Conservation (phyloP, 1,139 yeast genomes). For the Geotrichum reessii region DNA sequence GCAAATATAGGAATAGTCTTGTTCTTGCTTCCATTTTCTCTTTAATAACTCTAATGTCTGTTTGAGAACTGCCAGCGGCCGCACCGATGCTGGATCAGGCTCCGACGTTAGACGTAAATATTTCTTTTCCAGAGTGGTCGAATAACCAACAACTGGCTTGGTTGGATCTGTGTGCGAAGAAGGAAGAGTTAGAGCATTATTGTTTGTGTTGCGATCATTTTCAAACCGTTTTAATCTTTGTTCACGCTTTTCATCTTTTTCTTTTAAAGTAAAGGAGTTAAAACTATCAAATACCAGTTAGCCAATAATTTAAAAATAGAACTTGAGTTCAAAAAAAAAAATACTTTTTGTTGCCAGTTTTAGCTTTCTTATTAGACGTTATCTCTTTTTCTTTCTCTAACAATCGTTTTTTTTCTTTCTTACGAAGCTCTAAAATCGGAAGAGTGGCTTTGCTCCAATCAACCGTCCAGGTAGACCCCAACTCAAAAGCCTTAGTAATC, state of each 20-base stretch:
- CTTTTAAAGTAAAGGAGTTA: slow-evolving; percentile 32
- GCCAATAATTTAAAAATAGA: not conserved
- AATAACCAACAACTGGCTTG: slow-evolving; percentile 55
- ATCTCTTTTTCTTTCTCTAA: slow-evolving; percentile 5
- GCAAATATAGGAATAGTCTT: slow-evolving; percentile 67
- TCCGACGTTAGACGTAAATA: slow-evolving; percentile 84
- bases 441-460: slow-evolving; percentile 56
- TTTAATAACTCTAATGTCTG: slow-evolving; percentile 54
- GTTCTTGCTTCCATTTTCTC: slow-evolving; percentile 49
- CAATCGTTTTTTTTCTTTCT: slow-evolving; percentile 10
- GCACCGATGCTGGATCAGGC: slow-evolving; percentile 77
- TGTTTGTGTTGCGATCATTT: slow-evolving; percentile 26
- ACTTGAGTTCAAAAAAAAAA: not conserved
- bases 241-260: slow-evolving; percentile 38
- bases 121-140: slow-evolving; percentile 62
- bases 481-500: slow-evolving; percentile 47
- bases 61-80: slow-evolving; percentile 62
- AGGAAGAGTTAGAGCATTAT: slow-evolving; percentile 6
- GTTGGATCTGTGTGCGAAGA: slow-evolving; percentile 16
- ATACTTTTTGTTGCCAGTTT: slow-evolving; percentile 11
- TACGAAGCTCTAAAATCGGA: slow-evolving; percentile 43
- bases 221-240: slow-evolving; percentile 51
- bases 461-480: slow-evolving; percentile 46
- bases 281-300: slow-evolving; percentile 12
- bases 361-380: slow-evolving; percentile 14